These are phyloP conservation scores for Hypoxylon cercidicola DNA, from an alignment of 495 filamentous ascomycete species.

Conservation along the genomic window DNA sequence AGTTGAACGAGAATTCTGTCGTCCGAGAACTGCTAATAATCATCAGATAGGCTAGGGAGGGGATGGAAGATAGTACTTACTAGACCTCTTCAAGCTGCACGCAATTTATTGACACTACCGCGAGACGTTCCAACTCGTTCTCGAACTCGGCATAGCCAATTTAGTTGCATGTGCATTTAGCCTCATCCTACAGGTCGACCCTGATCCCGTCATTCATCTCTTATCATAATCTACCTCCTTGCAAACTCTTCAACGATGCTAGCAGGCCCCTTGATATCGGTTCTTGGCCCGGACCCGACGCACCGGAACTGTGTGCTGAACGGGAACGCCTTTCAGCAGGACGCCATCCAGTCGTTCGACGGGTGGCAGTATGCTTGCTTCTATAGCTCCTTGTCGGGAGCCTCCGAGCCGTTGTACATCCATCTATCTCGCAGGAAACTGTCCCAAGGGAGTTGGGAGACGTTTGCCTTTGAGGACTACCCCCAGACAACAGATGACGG, in stretches of 20 bases:
- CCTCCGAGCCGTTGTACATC: constrained; percentile 52
- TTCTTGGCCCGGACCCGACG: constrained; percentile 50
- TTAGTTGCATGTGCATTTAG: constrained; percentile 24
- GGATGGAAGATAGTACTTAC: neutral
- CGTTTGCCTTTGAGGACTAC: constrained; percentile 58
- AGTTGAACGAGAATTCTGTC: constrained; percentile 16
- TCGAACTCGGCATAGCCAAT: constrained; percentile 13
- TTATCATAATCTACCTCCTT: neutral
- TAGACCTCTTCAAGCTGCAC: constrained; percentile 10
- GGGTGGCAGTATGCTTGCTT: constrained; percentile 60
- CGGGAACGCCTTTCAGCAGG: constrained; percentile 57
- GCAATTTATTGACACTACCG: constrained; percentile 31
- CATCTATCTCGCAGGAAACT: constrained; percentile 56
- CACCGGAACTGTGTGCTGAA: constrained; percentile 53
- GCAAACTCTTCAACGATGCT: constrained; percentile 30
- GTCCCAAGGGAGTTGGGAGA: constrained; percentile 51
- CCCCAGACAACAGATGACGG: constrained; percentile 59
- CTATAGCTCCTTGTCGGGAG: constrained; percentile 48
- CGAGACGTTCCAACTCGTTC: constrained; percentile 20
- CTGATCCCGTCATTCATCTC: too few relatives aligned
- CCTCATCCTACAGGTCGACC: neutral
- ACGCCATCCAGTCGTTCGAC: constrained; percentile 51
- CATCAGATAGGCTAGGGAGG: constrained; percentile 12
- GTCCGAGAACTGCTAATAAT: constrained; percentile 14
- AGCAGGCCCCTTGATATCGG: constrained; percentile 40